Conservation (phyloP, 768 basidiomycete genomes). For the Boletus sensibilis region DNA sequence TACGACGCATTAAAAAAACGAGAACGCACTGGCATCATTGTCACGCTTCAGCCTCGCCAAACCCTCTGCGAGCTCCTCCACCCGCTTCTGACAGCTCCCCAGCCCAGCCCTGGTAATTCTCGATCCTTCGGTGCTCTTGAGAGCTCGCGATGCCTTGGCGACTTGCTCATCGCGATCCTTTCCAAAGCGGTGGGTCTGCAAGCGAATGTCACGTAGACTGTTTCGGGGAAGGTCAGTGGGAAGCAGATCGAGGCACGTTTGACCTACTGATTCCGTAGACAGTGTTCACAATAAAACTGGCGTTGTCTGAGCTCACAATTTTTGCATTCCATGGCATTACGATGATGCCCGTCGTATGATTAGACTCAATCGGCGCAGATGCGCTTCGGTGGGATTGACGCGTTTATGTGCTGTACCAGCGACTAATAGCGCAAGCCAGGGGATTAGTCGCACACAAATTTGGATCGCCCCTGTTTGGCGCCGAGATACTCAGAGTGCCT, state of each 20-base stretch:
- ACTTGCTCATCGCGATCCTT: conserved; percentile 64
- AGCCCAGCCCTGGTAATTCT: conserved; percentile 49
- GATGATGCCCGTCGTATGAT: background rate
- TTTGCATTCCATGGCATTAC: conserved; percentile 63
- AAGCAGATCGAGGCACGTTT: background rate
- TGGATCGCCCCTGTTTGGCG: conserved; percentile 1
- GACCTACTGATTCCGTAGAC: conserved; percentile 60
- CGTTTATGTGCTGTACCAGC: background rate
- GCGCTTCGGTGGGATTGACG: background rate
- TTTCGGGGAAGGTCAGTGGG: background rate
- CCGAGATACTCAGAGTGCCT: too few species aligned
- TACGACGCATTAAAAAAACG: too few species aligned
- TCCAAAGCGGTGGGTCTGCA: conserved; percentile 56
- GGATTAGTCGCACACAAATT: conserved; percentile 20
- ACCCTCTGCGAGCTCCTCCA: conserved; percentile 52
- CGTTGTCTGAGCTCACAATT: conserved; percentile 73
- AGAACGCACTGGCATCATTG: conserved; percentile 63
- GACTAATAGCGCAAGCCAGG: too few species aligned
- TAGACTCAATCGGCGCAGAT: background rate
- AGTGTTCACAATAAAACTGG: conserved; percentile 71
- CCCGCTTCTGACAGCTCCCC: conserved; percentile 43
- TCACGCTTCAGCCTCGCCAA: conserved; percentile 52
- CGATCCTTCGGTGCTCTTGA: conserved; percentile 44
- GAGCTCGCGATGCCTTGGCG: conserved; percentile 46
- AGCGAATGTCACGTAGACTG: conserved; percentile 54